Percentiles rank a stretch among this genome's conserved stretches.
These are phyloP conservation scores for Pelargonium nanum DNA, from an alignment of 345 rosid species.

Conservation along the genomic window DNA sequence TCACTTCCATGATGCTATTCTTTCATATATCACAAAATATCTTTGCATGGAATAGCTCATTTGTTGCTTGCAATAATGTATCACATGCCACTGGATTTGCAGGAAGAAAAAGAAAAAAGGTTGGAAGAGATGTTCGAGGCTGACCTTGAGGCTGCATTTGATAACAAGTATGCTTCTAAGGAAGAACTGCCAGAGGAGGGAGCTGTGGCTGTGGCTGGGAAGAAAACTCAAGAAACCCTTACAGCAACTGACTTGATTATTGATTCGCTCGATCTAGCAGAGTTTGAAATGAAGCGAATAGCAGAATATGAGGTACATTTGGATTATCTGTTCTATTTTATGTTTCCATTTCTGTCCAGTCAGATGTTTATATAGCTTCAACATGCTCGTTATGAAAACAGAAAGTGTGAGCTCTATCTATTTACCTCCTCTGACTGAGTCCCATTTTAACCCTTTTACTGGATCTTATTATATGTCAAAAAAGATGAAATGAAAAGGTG, in stretches of 20 bases:
- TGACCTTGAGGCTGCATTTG: constrained; percentile 62
- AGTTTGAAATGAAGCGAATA: constrained; percentile 48
- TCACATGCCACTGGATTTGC: constrained; percentile 17
- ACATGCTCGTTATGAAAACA: not conserved
- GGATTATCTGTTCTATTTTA: not conserved
- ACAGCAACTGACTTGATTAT: constrained; percentile 71
- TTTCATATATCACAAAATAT: not conserved
- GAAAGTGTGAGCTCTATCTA: not conserved
- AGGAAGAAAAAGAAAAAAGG: constrained; percentile 97
- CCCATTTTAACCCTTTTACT: not conserved
- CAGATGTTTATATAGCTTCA: not conserved
- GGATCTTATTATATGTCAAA: not conserved
- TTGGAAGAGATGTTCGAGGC: constrained; percentile 87
- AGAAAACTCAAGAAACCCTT: constrained; percentile 66
- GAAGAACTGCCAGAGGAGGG: constrained; percentile 94
- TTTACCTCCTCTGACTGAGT: not conserved
- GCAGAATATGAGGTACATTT: constrained; percentile 56
- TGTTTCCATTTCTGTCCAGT: not conserved
- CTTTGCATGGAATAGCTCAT: not conserved
- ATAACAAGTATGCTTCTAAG: constrained; percentile 42
- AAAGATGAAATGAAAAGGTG: too few relatives aligned
- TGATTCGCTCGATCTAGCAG: constrained; percentile 73
- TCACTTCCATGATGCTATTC: not conserved
- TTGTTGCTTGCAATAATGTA: not conserved
- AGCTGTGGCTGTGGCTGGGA: constrained; percentile 75